A percentile compares a stretch with the other conserved stretches of the same genome.
These are phyloP conservation scores for Monascus ruber DNA, from an alignment of 2,329 filamentous ascomycete genomes.

Conservation along the genomic window DNA sequence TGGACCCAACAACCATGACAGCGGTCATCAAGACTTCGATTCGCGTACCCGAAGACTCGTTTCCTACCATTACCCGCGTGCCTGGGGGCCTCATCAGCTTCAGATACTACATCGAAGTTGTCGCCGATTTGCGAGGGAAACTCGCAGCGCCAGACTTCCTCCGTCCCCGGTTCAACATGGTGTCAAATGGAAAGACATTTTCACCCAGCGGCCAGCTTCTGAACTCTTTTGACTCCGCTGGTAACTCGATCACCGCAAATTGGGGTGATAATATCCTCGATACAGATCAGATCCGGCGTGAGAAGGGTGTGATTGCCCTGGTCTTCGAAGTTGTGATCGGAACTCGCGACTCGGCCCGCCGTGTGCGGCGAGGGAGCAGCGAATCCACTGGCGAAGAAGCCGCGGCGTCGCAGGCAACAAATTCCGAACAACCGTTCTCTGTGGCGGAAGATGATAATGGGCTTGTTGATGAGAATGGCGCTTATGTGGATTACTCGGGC, in stretches of 20 bases:
- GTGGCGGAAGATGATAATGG: conserved; percentile 18
- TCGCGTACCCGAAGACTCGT: conserved; percentile 77
- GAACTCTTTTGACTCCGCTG: conserved; percentile 20
- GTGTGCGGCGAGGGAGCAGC: conserved; percentile 32
- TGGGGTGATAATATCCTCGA: conserved; percentile 61
- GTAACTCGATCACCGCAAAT: conserved; percentile 27
- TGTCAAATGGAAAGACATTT: conserved; percentile 33
- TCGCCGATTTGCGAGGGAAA: conserved; percentile 84
- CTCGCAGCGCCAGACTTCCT: conserved; percentile 62
- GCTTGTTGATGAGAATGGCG: conserved; percentile 11
- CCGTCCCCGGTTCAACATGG: conserved; percentile 45
- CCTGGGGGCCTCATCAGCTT: conserved; percentile 93
- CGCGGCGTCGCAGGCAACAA: conserved; percentile 12
- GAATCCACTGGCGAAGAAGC: conserved; percentile 18
- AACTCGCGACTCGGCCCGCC: conserved; percentile 61
- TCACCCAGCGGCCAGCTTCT: conserved; percentile 28
- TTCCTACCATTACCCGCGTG: conserved; percentile 81
- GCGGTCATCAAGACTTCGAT: conserved; percentile 73
- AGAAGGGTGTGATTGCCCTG: conserved; percentile 84
- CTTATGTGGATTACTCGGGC: conserved; percentile 10
- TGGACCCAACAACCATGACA: conserved; percentile 68
- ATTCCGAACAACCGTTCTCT: too few species aligned
- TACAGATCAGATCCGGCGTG: conserved; percentile 71
- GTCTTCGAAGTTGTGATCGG: conserved; percentile 81
- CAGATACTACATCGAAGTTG: conserved; percentile 84